Evolutionary conservation across 2,329 filamentous ascomycete genomes (phyloP), one percentile per base, ranked within the genome.

Genomic region (Keithomyces neogunnii): DNA sequence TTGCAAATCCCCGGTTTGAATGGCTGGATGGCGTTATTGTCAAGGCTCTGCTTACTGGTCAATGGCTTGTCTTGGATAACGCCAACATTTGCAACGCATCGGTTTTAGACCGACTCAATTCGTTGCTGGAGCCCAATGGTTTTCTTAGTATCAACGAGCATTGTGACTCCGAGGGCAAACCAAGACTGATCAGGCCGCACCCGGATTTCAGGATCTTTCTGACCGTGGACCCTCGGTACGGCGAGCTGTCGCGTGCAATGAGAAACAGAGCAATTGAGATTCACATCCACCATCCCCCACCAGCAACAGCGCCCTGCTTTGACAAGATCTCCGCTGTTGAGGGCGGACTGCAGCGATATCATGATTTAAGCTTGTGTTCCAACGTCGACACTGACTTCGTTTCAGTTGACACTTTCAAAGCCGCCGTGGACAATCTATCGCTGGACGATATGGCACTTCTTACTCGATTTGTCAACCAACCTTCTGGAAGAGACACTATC

Each of bases 21-120:
- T 99, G 93, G 93, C 82, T 95, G 2, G 92, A 99, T 64, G 93
- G 95, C 52, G 81, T 95, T 46, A 84, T 99, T 43, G 86, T 97
- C 46, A 86, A 90, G 60, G 92, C 93, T 42, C 75, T 97, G 9
- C 80, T 95, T 62, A 76, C 85, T 59, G 93, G 93, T 11, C 81
- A 90, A 54, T 99, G 93, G 93, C 76, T 99, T 19, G 85, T 99
- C 9, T 81, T 99, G 28, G 93, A 99, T 68, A 96, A 99, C 67
- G 93, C 95, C 54, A 99, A 99, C 62, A 78, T 99, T 52, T 99
- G 95, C 71, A 96, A 87, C 62, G 86, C 92, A 29, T 96, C 92
- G 5, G 93, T 99, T 1, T 78, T 99, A 8, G 93, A 99, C 68
- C 81, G 95, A 55, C 73, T 99, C 48, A 99, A 99, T 66, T 97